These are phyloP conservation scores for Tolypocladium inflatum DNA, from an alignment of 2,329 filamentous ascomycete genomes.

Conservation along the genomic window DNA sequence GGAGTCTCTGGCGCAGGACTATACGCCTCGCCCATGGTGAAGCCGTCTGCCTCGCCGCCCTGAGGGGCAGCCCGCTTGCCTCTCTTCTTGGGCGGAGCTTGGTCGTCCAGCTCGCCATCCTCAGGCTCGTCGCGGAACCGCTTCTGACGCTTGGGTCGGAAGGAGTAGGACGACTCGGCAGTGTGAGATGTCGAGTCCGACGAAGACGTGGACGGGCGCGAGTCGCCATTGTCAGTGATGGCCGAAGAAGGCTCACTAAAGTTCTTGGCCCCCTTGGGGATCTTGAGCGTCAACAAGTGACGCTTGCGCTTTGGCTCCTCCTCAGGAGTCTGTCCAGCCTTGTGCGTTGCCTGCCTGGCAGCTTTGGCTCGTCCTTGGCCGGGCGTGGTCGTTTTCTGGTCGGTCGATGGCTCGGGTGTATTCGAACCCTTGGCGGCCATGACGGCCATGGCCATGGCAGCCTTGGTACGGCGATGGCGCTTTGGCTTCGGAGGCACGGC, in stretches of 20 bases:
- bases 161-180: conserved; percentile 40
- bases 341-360: background rate
- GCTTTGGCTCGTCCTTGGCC: background rate
- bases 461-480: conserved; percentile 12
- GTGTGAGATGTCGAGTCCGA: conserved; percentile 42
- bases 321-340: background rate
- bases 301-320: conserved; percentile 16
- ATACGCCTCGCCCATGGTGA: background rate
- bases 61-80: conserved; percentile 17
- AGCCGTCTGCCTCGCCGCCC: background rate
- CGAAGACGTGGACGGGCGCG: conserved; percentile 41
- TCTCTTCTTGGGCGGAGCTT: conserved; percentile 29
- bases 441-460: conserved; percentile 2
- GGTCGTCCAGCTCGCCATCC: conserved; percentile 25
- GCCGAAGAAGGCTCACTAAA: conserved; percentile 26
- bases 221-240: conserved; percentile 32
- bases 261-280: conserved; percentile 28
- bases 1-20: conserved; percentile 7
- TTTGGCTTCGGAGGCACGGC: conserved; percentile 11
- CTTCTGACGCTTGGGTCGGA: conserved; percentile 45
- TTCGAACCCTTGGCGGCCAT: conserved; percentile 1
- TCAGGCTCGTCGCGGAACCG: conserved; percentile 41
- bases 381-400: background rate
- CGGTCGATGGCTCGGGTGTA: background rate
- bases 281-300: conserved; percentile 26